These are phyloP conservation scores for Dendrothele bispora DNA, from an alignment of 768 basidiomycete genomes.

Conservation along the genomic window DNA sequence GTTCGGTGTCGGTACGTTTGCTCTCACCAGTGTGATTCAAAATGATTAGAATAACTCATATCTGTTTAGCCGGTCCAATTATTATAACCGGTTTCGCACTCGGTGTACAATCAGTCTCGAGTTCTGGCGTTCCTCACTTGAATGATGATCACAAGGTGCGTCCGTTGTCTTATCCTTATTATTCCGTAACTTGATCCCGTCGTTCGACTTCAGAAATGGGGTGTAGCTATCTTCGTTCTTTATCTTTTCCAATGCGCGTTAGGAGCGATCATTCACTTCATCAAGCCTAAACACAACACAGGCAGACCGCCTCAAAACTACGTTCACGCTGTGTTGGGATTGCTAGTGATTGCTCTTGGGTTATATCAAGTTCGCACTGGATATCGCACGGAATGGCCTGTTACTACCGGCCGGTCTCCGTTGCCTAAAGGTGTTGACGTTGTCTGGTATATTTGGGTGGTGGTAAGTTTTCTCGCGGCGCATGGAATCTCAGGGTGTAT, in stretches of 20 bases:
- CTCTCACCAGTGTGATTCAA: not conserved
- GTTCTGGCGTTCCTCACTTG: conserved; percentile 35
- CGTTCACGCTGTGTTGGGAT: conserved; percentile 53
- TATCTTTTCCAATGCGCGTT: conserved; percentile 49
- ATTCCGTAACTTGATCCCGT: too few species aligned
- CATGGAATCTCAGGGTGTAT: not conserved
- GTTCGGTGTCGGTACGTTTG: conserved; percentile 41
- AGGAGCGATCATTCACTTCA: conserved; percentile 53
- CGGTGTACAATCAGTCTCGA: conserved; percentile 38
- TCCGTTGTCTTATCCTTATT: conserved; percentile 1
- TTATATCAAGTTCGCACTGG: conserved; percentile 51
- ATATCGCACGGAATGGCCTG: conserved; percentile 49
- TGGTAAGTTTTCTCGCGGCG: conserved; percentile 32
- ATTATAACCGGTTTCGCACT: conserved; percentile 45
- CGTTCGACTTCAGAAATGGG: conserved; percentile 38
- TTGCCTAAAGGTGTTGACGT: conserved; percentile 35
- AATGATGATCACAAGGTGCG: conserved; percentile 50
- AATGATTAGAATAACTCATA: not conserved
- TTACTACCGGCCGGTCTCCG: conserved; percentile 39
- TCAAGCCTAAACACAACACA: conserved; percentile 39
- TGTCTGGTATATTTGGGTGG: conserved; percentile 49
- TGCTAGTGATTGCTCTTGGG: conserved; percentile 48
- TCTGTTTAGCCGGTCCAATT: conserved; percentile 37
- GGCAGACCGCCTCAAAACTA: conserved; percentile 56
- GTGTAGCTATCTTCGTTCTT: conserved; percentile 48